phyloP scores from a whole-genome alignment of 176 grass and related monocot genomes.

The Zizania latifolia region DNA sequence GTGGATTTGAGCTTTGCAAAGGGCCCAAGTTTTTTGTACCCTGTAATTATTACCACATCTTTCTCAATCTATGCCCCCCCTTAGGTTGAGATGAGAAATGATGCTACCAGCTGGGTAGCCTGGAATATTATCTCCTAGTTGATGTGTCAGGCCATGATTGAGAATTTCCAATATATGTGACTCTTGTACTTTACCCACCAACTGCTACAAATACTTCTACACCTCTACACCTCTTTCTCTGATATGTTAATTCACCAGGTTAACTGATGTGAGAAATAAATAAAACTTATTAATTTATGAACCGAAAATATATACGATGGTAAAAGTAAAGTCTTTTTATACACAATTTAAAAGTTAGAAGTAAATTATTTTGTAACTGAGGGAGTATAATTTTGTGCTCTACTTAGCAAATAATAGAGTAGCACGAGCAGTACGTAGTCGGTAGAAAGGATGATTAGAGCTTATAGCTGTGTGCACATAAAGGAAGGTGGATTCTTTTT shows the following conservation, averaged over 20 bases:
- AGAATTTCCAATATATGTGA: constrained; percentile 5
- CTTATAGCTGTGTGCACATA: no score
- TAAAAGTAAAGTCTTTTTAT: no score
- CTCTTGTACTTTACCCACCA: constrained; percentile 21
- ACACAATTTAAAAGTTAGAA: no score
- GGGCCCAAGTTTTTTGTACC: constrained; percentile 53
- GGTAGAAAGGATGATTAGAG: no score
- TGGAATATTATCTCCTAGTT: constrained; percentile 19
- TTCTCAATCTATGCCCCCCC: constrained; percentile 43
- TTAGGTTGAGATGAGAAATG: constrained; percentile 33
- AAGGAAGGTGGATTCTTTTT: no score
- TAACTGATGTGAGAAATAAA: no score
- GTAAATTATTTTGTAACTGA: no score
- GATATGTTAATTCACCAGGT: neutral
- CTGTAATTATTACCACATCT: constrained; percentile 56
- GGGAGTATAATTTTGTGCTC: no score
- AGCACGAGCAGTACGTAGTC: no score
- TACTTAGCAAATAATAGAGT: no score
- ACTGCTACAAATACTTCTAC: neutral
- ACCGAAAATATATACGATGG: no score
- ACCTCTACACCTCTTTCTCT: neutral
- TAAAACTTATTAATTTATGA: no score
- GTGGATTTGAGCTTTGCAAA: constrained; percentile 52
- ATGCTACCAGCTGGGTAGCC: constrained; percentile 36
- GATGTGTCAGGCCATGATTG: constrained; percentile 48